These are phyloP conservation scores for Thelonectria rubi DNA, from an alignment of 2,329 filamentous ascomycete species.

Conservation along the genomic window DNA sequence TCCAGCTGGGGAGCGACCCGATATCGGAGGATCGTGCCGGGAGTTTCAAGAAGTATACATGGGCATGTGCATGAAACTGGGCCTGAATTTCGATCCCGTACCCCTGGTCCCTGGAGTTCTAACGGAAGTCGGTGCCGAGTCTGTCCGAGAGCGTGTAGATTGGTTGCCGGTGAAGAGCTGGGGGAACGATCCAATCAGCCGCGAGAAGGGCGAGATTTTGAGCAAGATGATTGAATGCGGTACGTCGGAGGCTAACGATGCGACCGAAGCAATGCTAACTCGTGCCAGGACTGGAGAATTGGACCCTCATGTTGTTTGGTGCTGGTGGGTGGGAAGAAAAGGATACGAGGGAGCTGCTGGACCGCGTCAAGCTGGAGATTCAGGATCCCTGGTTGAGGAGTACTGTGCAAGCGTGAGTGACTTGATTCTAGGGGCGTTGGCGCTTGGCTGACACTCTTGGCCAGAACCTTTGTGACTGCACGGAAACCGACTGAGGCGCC, in stretches of 20 bases:
- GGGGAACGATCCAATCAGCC: slow-evolving; percentile 51
- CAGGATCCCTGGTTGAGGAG: slow-evolving; percentile 43
- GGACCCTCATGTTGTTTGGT: slow-evolving; percentile 46
- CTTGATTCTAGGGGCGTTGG: accelerated
- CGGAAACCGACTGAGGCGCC: slow-evolving; percentile 38
- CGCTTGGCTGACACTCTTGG: slow-evolving; percentile 9
- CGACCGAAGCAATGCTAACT: neutral
- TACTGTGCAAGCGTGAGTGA: slow-evolving; percentile 46
- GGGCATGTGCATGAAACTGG: slow-evolving; percentile 41
- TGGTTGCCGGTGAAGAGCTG: slow-evolving; percentile 53
- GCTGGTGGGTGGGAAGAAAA: slow-evolving; percentile 46
- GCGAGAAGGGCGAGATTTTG: slow-evolving; percentile 49
- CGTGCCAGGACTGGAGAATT: slow-evolving; percentile 43
- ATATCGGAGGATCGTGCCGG: slow-evolving; percentile 43
- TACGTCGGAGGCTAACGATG: slow-evolving; percentile 36
- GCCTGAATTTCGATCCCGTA: slow-evolving; percentile 53
- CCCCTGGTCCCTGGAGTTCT: slow-evolving; percentile 48
- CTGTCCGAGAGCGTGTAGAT: slow-evolving; percentile 51
- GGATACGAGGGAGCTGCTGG: slow-evolving; percentile 44
- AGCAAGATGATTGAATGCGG: slow-evolving; percentile 50
- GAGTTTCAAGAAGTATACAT: slow-evolving; percentile 48
- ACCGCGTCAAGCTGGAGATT: slow-evolving; percentile 45
- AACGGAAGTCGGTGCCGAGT: slow-evolving; percentile 51
- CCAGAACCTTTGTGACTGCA: slow-evolving; percentile 47
- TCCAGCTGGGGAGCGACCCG: slow-evolving; percentile 28